A percentile compares a stretch with the other conserved stretches of the same genome.
These are phyloP conservation scores for Colletotrichum salicis DNA, from an alignment of 2,329 filamentous ascomycete species.

Conservation along the genomic window DNA sequence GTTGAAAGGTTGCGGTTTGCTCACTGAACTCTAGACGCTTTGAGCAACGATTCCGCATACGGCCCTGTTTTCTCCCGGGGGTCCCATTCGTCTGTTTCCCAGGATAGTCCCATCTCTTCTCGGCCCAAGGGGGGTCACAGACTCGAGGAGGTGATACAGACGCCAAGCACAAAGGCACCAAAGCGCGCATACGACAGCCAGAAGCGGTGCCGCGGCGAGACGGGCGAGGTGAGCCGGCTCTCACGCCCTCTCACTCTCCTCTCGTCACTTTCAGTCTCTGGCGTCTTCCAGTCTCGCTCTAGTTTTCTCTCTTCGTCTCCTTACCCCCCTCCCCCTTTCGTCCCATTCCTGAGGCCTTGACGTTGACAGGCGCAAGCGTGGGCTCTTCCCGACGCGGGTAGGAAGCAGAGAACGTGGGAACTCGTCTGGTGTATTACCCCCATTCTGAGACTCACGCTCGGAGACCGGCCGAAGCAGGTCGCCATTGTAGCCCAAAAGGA, in stretches of 20 bases:
- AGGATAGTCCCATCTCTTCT: conserved; percentile 12
- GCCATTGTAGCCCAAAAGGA: conserved; percentile 16
- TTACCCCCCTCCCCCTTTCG: conserved; percentile 2
- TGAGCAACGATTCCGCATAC: not conserved
- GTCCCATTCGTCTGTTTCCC: conserved; percentile 17
- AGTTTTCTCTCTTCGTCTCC: not conserved
- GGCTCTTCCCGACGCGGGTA: conserved; percentile 7
- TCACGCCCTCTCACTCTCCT: not conserved
- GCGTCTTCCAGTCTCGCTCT: not conserved
- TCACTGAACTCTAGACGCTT: conserved; percentile 2
- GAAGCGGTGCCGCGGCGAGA: not conserved
- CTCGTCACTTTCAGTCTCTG: not conserved
- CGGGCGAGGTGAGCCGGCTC: not conserved
- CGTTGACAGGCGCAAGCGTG: conserved; percentile 26
- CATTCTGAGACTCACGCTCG: conserved; percentile 13
- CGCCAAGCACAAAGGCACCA: conserved; percentile 25
- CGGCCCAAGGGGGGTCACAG: conserved; percentile 28
- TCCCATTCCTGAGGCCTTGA: conserved; percentile 29
- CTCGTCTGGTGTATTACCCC: conserved; percentile 15
- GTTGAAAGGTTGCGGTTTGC: not conserved
- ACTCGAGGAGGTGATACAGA: conserved; percentile 30
- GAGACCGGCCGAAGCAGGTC: conserved; percentile 20
- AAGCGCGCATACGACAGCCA: conserved; percentile 9
- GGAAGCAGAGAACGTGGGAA: conserved; percentile 9
- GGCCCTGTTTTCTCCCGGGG: conserved; percentile 5